Conservation (phyloP, 2,329 filamentous ascomycete genomes). For the Clarireedia homoeocarpa region DNA sequence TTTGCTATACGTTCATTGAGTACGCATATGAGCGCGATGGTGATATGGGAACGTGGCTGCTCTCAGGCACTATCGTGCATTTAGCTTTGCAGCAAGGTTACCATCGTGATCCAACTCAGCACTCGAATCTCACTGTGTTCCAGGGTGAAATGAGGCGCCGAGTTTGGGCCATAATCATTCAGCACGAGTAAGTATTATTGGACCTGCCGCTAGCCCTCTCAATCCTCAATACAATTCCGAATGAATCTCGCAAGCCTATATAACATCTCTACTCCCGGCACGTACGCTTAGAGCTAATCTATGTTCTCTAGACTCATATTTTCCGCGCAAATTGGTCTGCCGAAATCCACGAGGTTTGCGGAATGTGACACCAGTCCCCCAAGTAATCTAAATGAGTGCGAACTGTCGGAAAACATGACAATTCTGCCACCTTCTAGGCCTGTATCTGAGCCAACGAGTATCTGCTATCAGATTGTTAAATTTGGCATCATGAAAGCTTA, state of each 20-base stretch:
- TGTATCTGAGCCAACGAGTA: slow-evolving; percentile 47
- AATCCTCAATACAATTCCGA: neutral
- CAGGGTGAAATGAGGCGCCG: slow-evolving; percentile 56
- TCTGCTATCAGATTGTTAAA: slow-evolving; percentile 48
- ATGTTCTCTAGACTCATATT: slow-evolving; percentile 39
- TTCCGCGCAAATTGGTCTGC: slow-evolving; percentile 59
- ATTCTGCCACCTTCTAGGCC: slow-evolving; percentile 50
- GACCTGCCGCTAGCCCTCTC: too few relatives aligned
- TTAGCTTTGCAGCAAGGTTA: slow-evolving; percentile 51
- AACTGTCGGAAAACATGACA: slow-evolving; percentile 49
- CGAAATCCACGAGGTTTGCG: slow-evolving; percentile 54
- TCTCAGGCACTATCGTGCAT: slow-evolving; percentile 42
- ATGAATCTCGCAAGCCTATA: neutral
- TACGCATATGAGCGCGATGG: slow-evolving; percentile 35
- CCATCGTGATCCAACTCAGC: slow-evolving; percentile 47
- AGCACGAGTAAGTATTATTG: slow-evolving; percentile 40
- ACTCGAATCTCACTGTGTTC: slow-evolving; percentile 42
- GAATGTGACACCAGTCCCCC: slow-evolving; percentile 58
- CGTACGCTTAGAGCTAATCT: neutral
- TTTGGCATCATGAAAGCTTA: slow-evolving; percentile 41
- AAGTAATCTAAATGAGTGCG: slow-evolving; percentile 55
- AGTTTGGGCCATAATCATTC: slow-evolving; percentile 45
- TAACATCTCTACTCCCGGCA: neutral
- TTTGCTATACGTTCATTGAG: slow-evolving; percentile 39
- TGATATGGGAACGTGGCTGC: slow-evolving; percentile 48